A percentile compares a stretch with the other conserved stretches of the same genome.
Evolutionary conservation across 2,329 filamentous ascomycete species (phyloP).

Genomic region (Alternaria conjuncta): DNA sequence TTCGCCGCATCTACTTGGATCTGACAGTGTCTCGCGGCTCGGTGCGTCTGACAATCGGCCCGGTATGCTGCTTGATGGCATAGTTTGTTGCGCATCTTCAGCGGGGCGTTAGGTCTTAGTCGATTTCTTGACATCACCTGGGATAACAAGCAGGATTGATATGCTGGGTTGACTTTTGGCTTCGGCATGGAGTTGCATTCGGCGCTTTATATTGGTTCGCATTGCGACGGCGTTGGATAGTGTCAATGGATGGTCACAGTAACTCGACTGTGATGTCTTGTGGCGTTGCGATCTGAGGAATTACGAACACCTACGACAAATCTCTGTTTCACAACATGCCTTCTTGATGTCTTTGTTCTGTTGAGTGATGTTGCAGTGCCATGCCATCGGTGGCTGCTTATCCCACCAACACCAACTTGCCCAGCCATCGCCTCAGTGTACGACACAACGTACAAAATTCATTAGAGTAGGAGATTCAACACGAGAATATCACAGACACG

Average conservation of each 20-base stretch:
- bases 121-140: not conserved
- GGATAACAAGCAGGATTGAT: not conserved
- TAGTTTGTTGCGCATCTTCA: slow-evolving; percentile 3
- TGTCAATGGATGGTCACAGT: not conserved
- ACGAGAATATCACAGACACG: not conserved
- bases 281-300: not conserved
- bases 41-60: slow-evolving; percentile 8
- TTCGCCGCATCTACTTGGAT: not conserved
- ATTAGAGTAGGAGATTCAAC: not conserved
- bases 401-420: not conserved
- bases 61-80: slow-evolving; percentile 3
- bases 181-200: slow-evolving; percentile 7
- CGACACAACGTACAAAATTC: not conserved
- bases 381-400: not conserved
- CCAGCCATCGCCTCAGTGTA: not conserved
- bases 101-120: not conserved
- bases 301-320: not conserved
- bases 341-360: not conserved
- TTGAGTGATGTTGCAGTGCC: not conserved
- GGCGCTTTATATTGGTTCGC: slow-evolving; percentile 2
- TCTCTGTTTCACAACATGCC: not conserved
- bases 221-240: slow-evolving; percentile 15
- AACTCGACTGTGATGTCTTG: not conserved
- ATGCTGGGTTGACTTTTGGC: not conserved
- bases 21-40: slow-evolving; percentile 3